Conservation (phyloP, 2,329 filamentous ascomycete genomes). For the Helminthosporium solani region DNA sequence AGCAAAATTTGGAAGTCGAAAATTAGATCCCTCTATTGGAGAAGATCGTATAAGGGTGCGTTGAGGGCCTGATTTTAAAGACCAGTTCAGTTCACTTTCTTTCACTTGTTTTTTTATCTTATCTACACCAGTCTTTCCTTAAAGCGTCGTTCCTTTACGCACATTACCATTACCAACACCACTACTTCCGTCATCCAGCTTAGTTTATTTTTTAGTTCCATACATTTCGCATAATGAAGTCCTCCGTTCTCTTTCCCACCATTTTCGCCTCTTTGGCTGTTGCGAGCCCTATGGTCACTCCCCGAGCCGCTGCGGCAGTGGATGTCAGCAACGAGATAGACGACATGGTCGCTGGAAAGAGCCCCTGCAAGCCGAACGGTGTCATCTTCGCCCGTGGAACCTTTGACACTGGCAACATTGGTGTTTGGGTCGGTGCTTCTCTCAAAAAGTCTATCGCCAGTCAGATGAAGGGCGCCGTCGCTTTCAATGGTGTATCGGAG, state of each 20-base stretch:
- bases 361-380: constrained; percentile 5
- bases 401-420: constrained; percentile 14
- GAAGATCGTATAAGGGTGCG: too few species aligned
- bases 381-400: constrained; percentile 14
- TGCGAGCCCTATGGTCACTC: not conserved
- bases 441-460: constrained; percentile 3
- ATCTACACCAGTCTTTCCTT: too few species aligned
- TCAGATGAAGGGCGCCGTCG: constrained; percentile 4
- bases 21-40: too few species aligned
- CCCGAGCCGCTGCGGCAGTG: not conserved
- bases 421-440: constrained; percentile 12
- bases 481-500: constrained; percentile 7
- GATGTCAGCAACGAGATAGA: constrained; percentile 10
- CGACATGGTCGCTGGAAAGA: constrained; percentile 5
- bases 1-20: too few species aligned
- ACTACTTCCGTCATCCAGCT: not conserved
- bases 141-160: too few species aligned
- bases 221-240: not conserved
- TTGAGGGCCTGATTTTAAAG: too few species aligned
- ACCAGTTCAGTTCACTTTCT: too few species aligned
- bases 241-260: not conserved
- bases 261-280: not conserved
- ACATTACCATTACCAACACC: too few species aligned
- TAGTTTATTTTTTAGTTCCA: not conserved
- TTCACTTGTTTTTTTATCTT: too few species aligned